phyloP scores from a whole-genome alignment of 345 rosid species.

The Mangifera indica region DNA sequence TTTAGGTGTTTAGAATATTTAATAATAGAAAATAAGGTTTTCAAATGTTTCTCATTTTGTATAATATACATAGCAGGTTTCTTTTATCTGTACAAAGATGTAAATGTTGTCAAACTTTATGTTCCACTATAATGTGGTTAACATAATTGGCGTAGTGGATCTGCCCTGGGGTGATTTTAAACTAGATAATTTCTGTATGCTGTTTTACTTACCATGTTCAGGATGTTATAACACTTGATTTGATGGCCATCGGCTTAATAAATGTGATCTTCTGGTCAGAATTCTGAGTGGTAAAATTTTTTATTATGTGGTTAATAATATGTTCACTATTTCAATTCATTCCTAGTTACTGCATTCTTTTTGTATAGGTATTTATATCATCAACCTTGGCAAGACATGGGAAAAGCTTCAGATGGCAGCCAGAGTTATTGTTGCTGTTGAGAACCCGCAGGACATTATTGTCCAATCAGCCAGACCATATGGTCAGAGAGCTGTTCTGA shows the following conservation, averaged over 20 bases:
- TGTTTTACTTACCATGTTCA: too few species aligned
- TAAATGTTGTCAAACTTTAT: too few species aligned
- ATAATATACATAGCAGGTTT: too few species aligned
- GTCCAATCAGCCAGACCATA: conserved; percentile 97
- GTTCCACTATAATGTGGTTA: neutral
- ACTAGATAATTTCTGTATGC: neutral
- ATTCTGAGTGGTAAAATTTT: neutral
- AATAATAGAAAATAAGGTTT: too few species aligned
- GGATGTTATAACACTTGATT: too few species aligned
- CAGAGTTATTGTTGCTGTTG: conserved; percentile 78
- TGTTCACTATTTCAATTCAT: neutral
- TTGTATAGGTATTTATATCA: conserved; percentile 69
- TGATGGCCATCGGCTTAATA: neutral
- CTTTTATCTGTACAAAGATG: neutral
- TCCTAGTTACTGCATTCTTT: neutral
- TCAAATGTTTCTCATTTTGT: too few species aligned
- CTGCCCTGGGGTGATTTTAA: too few species aligned
- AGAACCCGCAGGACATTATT: conserved; percentile 87
- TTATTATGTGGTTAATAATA: neutral
- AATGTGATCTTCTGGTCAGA: neutral
- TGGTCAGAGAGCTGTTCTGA: conserved; percentile 93
- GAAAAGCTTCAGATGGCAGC: conserved; percentile 90
- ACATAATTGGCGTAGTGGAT: too few species aligned
- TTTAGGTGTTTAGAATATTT: too few species aligned
- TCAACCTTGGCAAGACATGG: conserved; percentile 93